These are phyloP conservation scores for Bifiguratus adelaidae DNA, from an alignment of 192 early-diverging fungal genomes.

Conservation along the genomic window DNA sequence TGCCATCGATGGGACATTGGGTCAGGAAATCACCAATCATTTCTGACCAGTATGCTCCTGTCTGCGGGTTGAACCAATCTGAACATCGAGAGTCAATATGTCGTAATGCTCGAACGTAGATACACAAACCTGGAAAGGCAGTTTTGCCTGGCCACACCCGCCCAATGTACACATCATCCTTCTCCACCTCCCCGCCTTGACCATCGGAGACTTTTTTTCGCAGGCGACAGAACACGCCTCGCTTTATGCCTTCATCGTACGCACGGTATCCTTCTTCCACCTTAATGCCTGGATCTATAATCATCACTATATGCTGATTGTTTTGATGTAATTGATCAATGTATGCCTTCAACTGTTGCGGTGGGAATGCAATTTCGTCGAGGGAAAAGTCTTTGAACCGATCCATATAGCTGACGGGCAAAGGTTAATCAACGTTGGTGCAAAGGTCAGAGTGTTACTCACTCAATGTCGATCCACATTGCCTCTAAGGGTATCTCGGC, in stretches of 20 bases:
- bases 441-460: slow-evolving; percentile 17
- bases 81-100: background rate
- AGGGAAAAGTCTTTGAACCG: slow-evolving; percentile 46
- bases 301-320: slow-evolving; percentile 47
- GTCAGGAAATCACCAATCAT: slow-evolving; percentile 22
- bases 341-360: slow-evolving; percentile 29
- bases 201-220: no score
- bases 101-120: background rate
- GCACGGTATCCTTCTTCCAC: slow-evolving; percentile 25
- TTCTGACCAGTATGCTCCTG: slow-evolving; percentile 14
- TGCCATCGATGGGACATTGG: slow-evolving; percentile 31
- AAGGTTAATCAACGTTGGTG: slow-evolving; percentile 39
- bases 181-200: no score
- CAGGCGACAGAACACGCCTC: slow-evolving; percentile 42
- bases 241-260: slow-evolving; percentile 34
- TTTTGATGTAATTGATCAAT: slow-evolving; percentile 27
- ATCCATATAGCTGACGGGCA: slow-evolving; percentile 59
- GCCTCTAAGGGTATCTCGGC: slow-evolving; percentile 46
- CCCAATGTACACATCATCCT: background rate
- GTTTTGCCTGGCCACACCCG: slow-evolving; percentile 55
- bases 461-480: slow-evolving; percentile 59
- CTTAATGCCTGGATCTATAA: slow-evolving; percentile 54
- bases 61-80: slow-evolving; percentile 42
- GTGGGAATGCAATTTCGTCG: slow-evolving; percentile 40
- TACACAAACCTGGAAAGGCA: slow-evolving; percentile 21